Percentiles rank a stretch among this genome's conserved stretches.
Conservation (phyloP, 768 basidiomycete genomes). For the Rhizopogon vinicolor region DNA sequence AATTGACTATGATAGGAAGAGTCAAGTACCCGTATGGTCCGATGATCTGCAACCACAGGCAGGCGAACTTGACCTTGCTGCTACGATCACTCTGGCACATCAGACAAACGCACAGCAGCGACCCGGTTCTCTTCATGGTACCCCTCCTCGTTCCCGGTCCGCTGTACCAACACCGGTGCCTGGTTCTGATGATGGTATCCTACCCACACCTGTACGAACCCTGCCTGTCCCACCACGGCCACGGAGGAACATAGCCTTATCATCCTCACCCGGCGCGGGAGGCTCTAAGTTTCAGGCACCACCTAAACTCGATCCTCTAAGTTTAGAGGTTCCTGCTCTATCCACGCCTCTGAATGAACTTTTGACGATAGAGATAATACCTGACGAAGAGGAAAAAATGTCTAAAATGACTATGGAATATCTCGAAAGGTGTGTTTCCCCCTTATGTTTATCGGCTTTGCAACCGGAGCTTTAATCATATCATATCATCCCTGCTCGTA, state of each 20-base stretch:
- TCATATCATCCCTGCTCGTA: constrained; percentile 4
- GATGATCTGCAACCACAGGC: constrained; percentile 21
- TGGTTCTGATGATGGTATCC: not conserved
- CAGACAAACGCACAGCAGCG: constrained; percentile 17
- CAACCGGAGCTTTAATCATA: not conserved
- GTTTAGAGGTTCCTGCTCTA: not conserved
- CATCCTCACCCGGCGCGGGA: not conserved
- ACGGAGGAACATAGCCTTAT: constrained; percentile 4
- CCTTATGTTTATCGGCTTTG: not conserved
- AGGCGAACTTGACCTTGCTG: constrained; percentile 20
- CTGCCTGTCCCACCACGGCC: constrained; percentile 18
- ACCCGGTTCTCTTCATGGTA: not conserved
- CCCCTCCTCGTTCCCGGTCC: not conserved
- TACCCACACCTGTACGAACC: constrained; percentile 5
- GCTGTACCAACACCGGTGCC: not conserved
- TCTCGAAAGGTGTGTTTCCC: constrained; percentile 21
- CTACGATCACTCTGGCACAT: constrained; percentile 20
- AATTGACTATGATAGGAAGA: constrained; percentile 18
- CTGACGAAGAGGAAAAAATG: constrained; percentile 17
- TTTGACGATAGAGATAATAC: not conserved
- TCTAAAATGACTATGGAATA: constrained; percentile 25
- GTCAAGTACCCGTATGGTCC: constrained; percentile 25
- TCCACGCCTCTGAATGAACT: not conserved
- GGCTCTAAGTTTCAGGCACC: not conserved
- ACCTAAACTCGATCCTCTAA: not conserved